A percentile compares a stretch with the other conserved stretches of the same genome.
Conservation (phyloP, 1,284 basidiomycete genomes). For the Laetiporus sulphureus region DNA sequence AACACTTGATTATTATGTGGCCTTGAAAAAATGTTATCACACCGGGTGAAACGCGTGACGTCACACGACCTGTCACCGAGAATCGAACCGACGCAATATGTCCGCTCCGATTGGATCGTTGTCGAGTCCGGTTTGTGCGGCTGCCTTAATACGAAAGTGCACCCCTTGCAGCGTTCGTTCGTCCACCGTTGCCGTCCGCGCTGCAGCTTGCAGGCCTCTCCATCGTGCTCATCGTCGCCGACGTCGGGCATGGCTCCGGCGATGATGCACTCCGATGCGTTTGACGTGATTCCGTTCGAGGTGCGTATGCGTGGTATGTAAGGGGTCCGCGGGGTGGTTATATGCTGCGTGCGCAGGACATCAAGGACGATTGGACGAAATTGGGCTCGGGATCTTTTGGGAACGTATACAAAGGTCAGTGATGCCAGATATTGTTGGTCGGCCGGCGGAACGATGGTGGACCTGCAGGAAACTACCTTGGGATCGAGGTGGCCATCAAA, state of each 20-base stretch:
- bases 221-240: slow-evolving; percentile 1
- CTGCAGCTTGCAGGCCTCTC: neutral
- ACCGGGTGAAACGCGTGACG: neutral
- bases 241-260: slow-evolving; percentile 7
- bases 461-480: slow-evolving; percentile 85
- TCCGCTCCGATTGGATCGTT: too few species aligned
- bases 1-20: too few species aligned
- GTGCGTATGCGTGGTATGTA: slow-evolving; percentile 32
- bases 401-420: slow-evolving; percentile 80
- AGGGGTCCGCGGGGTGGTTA: slow-evolving; percentile 1
- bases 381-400: slow-evolving; percentile 90
- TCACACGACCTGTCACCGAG: neutral
- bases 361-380: slow-evolving; percentile 83
- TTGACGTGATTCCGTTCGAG: slow-evolving; percentile 78
- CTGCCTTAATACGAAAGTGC: too few species aligned
- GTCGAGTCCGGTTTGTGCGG: too few species aligned
- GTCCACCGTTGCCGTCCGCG: too few species aligned
- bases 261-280: slow-evolving; percentile 48
- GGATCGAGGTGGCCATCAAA: slow-evolving; percentile 95
- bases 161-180: too few species aligned
- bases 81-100: too few species aligned
- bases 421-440: neutral
- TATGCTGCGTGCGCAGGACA: slow-evolving; percentile 56
- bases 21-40: too few species aligned
- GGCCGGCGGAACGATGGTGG: too few species aligned